Evolutionary conservation across 257 asterid species (phyloP), one percentile per base, ranked within the genome.

Genomic region (Solanum verrucosum): DNA sequence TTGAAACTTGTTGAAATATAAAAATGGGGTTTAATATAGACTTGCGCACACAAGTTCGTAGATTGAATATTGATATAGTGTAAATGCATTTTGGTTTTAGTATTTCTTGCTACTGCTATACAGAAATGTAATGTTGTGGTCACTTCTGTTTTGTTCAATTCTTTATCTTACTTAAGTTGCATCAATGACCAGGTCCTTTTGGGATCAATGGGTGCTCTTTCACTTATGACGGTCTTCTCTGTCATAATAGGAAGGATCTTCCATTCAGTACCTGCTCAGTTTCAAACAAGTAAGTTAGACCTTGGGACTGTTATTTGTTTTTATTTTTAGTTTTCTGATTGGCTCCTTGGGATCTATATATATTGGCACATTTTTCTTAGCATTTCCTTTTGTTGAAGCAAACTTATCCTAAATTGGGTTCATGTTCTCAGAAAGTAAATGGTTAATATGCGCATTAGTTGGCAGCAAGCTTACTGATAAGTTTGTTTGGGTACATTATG

Each of bases 141-240:
- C 29, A 49, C 86, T 27, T 86, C 14, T 84, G 72, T 46, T 38
- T 67, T 63, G 21, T 42, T 20, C 86, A 13, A 14, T 35, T 34
- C 13, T 71, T 75, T 60, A 65, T 29, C 90, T 89, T 63, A 85
- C 73, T 29, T 67, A 72, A 87, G 33, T 89, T 88, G 31, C 72
- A 86, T 87, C 67, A 27, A 91, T 89, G 83, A 31, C 6, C 93
- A 96, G 99, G 99, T 96, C 38, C 99, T 97, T 92, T 72, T 97
- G 87, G 99, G 99, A 87, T 97, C 99, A 56, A 95, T 97, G 96
- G 99, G 95, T 77, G 99, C 99, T 73, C 93, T 97, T 34, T 95
- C 99, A 25, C 98, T 97, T 42, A 97, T 97, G 99, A 91, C 98
- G 9, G 87, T 96, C 89, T 92, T 97, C 21, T 97, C 99, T 18